Evolutionary conservation across 345 rosid species (phyloP).

Genomic region (Cardamine occulta): DNA sequence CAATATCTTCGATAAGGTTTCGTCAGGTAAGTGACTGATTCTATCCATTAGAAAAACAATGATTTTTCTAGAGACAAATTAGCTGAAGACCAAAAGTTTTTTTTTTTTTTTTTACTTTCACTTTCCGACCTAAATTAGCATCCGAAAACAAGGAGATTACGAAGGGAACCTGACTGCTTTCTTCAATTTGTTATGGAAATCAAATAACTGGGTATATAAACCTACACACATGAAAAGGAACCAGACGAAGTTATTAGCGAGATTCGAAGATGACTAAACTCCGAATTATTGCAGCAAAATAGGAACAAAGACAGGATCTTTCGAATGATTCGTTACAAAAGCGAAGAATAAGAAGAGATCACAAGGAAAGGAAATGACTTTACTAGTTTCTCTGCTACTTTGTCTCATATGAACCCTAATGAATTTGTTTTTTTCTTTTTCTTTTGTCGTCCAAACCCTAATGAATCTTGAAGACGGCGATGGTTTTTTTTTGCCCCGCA

Average conservation of each 20-base stretch:
- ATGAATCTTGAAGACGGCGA: neutral
- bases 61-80: neutral
- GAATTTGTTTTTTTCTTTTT: too few relatives aligned
- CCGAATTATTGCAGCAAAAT: neutral
- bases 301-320: neutral
- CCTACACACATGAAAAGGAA: neutral
- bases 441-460: neutral
- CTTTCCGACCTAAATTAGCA: neutral
- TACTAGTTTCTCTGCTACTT: neutral
- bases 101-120: neutral
- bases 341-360: neutral
- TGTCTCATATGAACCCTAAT: neutral
- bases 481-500: too few relatives aligned
- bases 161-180: neutral
- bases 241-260: neutral
- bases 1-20: neutral
- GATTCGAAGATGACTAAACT: neutral
- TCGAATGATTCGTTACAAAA: neutral
- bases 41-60: slow-evolving; percentile 10
- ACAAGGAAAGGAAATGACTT: neutral
- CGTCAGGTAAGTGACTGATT: slow-evolving; percentile 21
- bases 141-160: neutral
- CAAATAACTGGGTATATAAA: neutral
- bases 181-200: neutral
- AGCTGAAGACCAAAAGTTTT: neutral